A percentile compares a stretch with the other conserved stretches of the same genome.
These are phyloP conservation scores for Rhynchosporium secalis DNA, from an alignment of 2,329 filamentous ascomycete genomes.

Conservation along the genomic window DNA sequence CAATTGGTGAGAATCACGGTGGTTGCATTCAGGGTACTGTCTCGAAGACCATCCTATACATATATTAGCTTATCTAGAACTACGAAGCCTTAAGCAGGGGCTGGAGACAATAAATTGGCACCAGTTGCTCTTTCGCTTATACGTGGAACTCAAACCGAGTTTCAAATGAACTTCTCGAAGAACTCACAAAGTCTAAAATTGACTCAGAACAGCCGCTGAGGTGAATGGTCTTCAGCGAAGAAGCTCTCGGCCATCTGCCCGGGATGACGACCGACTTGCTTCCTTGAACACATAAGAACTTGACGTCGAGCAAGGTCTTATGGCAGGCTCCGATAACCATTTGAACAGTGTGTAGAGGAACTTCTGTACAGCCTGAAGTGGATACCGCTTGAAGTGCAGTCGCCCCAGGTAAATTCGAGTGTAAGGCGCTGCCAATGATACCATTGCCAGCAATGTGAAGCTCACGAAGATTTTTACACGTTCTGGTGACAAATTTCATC, in stretches of 20 bases:
- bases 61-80: constrained; percentile 13
- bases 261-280: not conserved
- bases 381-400: constrained; percentile 29
- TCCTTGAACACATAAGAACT: constrained; percentile 22
- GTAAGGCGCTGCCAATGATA: constrained; percentile 34
- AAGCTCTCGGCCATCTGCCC: constrained; percentile 24
- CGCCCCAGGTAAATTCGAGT: constrained; percentile 26
- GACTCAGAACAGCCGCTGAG: constrained; percentile 13
- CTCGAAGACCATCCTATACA: constrained; percentile 27
- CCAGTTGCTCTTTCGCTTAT: not conserved
- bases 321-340: constrained; percentile 24
- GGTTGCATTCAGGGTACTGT: constrained; percentile 28
- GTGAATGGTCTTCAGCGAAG: constrained; percentile 26
- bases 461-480: constrained; percentile 33
- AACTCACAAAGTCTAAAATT: constrained; percentile 29
- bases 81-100: not conserved
- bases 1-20: constrained; percentile 27
- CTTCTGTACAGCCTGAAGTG: constrained; percentile 25
- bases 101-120: not conserved
- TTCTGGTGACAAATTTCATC: constrained; percentile 31
- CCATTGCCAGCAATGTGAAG: constrained; percentile 32
- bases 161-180: not conserved
- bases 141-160: not conserved
- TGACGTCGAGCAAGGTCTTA: constrained; percentile 28
- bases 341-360: constrained; percentile 23